phyloP scores from a whole-genome alignment of 2,329 filamentous ascomycete genomes.

The Mollisiaceae sp. region DNA sequence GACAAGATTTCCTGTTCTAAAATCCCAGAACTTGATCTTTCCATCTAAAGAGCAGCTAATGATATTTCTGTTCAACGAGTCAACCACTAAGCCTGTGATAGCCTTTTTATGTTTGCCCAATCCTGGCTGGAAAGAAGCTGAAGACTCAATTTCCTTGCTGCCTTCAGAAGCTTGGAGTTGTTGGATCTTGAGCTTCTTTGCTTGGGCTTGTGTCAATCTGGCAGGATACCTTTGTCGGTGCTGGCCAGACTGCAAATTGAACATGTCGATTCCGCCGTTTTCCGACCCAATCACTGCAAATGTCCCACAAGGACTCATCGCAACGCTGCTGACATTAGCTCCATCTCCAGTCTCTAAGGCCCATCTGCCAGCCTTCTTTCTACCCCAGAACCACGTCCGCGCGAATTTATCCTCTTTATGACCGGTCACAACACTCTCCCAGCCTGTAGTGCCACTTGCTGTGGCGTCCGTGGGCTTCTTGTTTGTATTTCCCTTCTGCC shows the following conservation, averaged over 20 bases:
- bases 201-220: constrained; percentile 76
- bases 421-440: constrained; percentile 96
- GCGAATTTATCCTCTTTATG: constrained; percentile 85
- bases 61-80: constrained; percentile 84
- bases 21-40: constrained; percentile 97
- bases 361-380: constrained; percentile 92
- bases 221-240: constrained; percentile 89
- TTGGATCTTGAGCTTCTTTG: constrained; percentile 73
- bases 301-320: constrained; percentile 89
- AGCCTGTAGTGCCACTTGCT: constrained; percentile 80
- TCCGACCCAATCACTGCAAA: constrained; percentile 90
- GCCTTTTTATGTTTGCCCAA: constrained; percentile 78
- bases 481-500: constrained; percentile 76
- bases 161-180: constrained; percentile 51
- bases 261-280: constrained; percentile 87
- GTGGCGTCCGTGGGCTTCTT: constrained; percentile 71
- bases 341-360: constrained; percentile 85
- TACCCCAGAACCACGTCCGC: constrained; percentile 97
- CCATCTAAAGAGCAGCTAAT: constrained; percentile 90
- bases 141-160: constrained; percentile 26
- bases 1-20: constrained; percentile 78
- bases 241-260: constrained; percentile 91
- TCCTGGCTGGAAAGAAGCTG: constrained; percentile 44
- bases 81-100: constrained; percentile 85
- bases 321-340: constrained; percentile 82